phyloP scores from a whole-genome alignment of 208 protist species.

The Wallacemonas collosoma region DNA sequence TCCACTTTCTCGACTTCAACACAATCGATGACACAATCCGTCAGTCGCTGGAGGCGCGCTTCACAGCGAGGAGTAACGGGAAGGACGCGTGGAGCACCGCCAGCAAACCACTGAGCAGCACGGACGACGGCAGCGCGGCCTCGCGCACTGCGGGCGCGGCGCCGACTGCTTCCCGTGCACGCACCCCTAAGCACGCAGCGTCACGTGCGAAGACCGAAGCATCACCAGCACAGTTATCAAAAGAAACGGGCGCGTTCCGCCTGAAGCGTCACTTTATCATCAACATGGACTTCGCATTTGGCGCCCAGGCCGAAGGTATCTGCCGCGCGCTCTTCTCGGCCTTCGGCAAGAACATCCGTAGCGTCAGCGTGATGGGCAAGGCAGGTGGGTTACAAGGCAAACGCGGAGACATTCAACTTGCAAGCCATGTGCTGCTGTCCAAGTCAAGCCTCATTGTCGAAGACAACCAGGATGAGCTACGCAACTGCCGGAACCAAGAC shows the following conservation, averaged over 20 bases:
- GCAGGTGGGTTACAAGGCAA: conserved; percentile 84
- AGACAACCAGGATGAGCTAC: conserved; percentile 84
- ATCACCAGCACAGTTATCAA: not conserved
- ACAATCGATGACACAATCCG: conserved; percentile 61
- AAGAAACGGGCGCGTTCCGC: conserved; percentile 13
- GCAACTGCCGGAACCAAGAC: conserved; percentile 81
- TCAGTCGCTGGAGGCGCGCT: conserved; percentile 35
- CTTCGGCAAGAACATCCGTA: conserved; percentile 83
- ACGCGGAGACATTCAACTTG: conserved; percentile 89
- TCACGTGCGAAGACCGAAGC: too few relatives aligned
- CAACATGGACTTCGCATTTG: conserved; percentile 93
- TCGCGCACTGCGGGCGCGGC: not conserved
- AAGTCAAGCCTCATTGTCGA: conserved; percentile 85
- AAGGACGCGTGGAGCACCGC: conserved; percentile 1
- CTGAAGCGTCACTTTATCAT: conserved; percentile 79
- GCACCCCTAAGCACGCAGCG: not conserved
- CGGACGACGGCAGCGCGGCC: not conserved
- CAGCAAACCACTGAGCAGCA: not conserved
- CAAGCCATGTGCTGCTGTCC: conserved; percentile 81
- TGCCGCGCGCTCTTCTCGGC: conserved; percentile 75
- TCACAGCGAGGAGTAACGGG: conserved; percentile 12
- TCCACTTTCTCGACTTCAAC: conserved; percentile 65
- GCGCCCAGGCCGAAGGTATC: conserved; percentile 87
- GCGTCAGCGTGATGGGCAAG: conserved; percentile 89
- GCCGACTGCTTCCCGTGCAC: not conserved